Evolutionary conservation across 108 stramenopile genomes (phyloP).

Genomic region (Nitzschia sp.): DNA sequence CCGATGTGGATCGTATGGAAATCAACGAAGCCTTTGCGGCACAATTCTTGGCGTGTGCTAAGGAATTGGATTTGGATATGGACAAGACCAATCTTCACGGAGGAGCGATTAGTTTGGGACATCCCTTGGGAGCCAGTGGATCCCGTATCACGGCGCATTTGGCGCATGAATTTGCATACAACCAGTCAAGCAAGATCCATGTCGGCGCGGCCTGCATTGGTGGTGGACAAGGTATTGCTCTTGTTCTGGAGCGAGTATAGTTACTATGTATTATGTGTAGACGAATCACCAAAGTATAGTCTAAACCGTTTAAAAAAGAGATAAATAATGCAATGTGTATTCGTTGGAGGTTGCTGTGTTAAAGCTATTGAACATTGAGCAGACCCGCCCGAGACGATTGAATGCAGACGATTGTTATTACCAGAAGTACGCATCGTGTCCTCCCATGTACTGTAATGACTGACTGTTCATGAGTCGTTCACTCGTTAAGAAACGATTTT

Average conservation of each 20-base stretch:
- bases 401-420: too few relatives aligned
- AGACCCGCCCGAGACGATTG: too few relatives aligned
- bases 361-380: too few relatives aligned
- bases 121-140: slow-evolving; percentile 95
- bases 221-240: slow-evolving; percentile 99
- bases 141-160: slow-evolving; percentile 94
- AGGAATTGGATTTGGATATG: slow-evolving; percentile 94
- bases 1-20: slow-evolving; percentile 96
- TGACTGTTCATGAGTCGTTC: too few relatives aligned
- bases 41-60: slow-evolving; percentile 94
- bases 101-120: slow-evolving; percentile 93
- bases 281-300: too few relatives aligned
- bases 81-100: slow-evolving; percentile 91
- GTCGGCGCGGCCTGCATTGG: slow-evolving; percentile 99
- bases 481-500: too few relatives aligned
- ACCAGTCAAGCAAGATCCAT: slow-evolving; percentile 59
- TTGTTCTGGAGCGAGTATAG: slow-evolving; percentile 87
- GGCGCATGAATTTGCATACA: slow-evolving; percentile 84
- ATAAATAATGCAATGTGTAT: too few relatives aligned
- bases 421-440: too few relatives aligned
- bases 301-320: too few relatives aligned
- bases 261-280: too few relatives aligned
- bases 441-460: too few relatives aligned
- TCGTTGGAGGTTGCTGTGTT: too few relatives aligned
- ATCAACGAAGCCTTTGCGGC: slow-evolving; percentile 99